Evolutionary conservation across 1,284 basidiomycete genomes (phyloP), one percentile per base, ranked within the genome.

Genomic region (Pseudozyma flocculosa): DNA sequence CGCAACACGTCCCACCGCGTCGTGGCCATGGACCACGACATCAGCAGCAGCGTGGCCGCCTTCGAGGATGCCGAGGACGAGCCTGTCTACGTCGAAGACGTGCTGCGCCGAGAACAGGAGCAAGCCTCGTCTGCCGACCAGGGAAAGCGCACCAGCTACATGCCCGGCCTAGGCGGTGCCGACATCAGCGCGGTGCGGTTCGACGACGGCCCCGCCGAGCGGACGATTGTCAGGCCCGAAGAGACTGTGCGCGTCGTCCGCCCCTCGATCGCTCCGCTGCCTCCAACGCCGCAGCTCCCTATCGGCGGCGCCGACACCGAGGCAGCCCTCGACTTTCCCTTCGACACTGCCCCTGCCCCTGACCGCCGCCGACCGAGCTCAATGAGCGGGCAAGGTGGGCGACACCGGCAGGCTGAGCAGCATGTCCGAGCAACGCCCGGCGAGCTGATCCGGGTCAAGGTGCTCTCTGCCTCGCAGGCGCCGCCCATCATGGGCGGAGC

Each of bases 41-140:
- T 8, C 13, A 41, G 40, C 26, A 29, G 26, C 26, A 11, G 7
- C 7, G 26, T 11, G 26, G 26, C 26, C 7, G 54, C 61, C 2
- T 72, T 72, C 39, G 65, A 72, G 37, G 70, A 72, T 48, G 68
- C 70, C 5, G 68, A 70, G 36, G 65, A 63, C 23, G 64, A 57
- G 15, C 57, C 54, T 1, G 39, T 39, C 0, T 43, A 26, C 8
- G 40, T 22, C 14, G 40, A 41, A 13, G 19, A 41, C 4, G 40
- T 41, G 5, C 4, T 17, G 15, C 40, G 18, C 5, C 19, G 40
- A 40, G 19, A 57, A 56, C 48, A 60, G 15, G 63, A 63, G 48
- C 49, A 55, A 14, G 61, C 58, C 30, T 60, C 53, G 3, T 50
- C 59, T 8, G 29, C 30, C 21, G 41, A 32, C 5, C 32, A 26